These are phyloP conservation scores for Tricholoma terreum DNA, from an alignment of 768 basidiomycete species.

Conservation along the genomic window DNA sequence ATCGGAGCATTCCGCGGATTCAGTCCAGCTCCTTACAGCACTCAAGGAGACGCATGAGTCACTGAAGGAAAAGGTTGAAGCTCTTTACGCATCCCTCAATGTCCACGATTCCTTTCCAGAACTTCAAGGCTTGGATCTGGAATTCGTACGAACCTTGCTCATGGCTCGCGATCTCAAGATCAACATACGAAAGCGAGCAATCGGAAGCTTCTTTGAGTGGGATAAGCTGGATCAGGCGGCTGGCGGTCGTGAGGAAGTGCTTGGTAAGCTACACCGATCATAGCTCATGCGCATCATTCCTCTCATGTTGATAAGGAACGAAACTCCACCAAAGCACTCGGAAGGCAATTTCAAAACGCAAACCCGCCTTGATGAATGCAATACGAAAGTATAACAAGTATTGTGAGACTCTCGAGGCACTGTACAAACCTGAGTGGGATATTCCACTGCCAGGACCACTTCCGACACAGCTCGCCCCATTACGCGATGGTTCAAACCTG, in stretches of 20 bases:
- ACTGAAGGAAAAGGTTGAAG: constrained; percentile 24
- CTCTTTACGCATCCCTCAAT: constrained; percentile 33
- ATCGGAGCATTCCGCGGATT: neutral
- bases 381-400: constrained; percentile 29
- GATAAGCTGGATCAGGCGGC: constrained; percentile 33
- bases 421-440: constrained; percentile 17
- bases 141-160: constrained; percentile 28
- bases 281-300: no score
- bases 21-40: constrained; percentile 10
- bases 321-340: constrained; percentile 32
- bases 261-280: no score
- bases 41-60: constrained; percentile 18
- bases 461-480: constrained; percentile 23
- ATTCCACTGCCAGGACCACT: constrained; percentile 33
- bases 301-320: constrained; percentile 29
- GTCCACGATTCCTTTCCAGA: constrained; percentile 28
- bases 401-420: constrained; percentile 20
- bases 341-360: constrained; percentile 27
- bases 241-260: constrained; percentile 24
- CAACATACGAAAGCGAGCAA: constrained; percentile 30
- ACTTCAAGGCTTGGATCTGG: constrained; percentile 22
- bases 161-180: constrained; percentile 36
- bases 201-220: constrained; percentile 34
- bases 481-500: constrained; percentile 22
- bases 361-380: constrained; percentile 24